phyloP scores from a whole-genome alignment of 345 rosid species.

The Aegle marmelos region DNA sequence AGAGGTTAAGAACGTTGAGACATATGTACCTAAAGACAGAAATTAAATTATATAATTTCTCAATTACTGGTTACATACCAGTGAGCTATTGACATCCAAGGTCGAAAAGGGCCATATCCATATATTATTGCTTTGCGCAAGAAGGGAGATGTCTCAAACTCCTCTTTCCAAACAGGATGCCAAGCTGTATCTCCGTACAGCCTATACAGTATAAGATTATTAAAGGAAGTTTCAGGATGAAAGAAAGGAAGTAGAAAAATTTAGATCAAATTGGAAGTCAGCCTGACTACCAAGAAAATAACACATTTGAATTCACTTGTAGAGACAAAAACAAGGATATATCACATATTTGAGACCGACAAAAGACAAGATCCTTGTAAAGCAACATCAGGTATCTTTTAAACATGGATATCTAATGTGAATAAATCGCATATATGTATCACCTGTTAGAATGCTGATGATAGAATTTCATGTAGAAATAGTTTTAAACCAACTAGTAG shows the following conservation, averaged over 20 bases:
- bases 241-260: neutral
- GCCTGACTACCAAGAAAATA: slow-evolving; percentile 1
- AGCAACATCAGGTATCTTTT: neutral
- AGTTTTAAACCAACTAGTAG: neutral
- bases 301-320: neutral
- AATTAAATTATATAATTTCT: neutral
- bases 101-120: slow-evolving; percentile 90
- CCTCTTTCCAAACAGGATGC: slow-evolving; percentile 80
- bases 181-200: slow-evolving; percentile 87
- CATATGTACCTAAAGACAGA: neutral
- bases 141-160: slow-evolving; percentile 57
- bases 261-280: slow-evolving; percentile 6
- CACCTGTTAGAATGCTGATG: neutral
- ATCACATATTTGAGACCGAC: neutral
- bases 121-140: slow-evolving; percentile 68
- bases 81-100: slow-evolving; percentile 97
- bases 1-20: slow-evolving; percentile 15
- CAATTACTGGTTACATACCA: slow-evolving; percentile 40
- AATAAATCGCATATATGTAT: neutral
- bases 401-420: neutral
- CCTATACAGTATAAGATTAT: slow-evolving; percentile 38
- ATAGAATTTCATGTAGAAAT: neutral
- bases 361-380: neutral
- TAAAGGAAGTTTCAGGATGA: neutral
- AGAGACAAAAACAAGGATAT: neutral